Evolutionary conservation across 805 yeast species (phyloP), one percentile per base, ranked within the genome.

Genomic region (Candida qinlingensis): DNA sequence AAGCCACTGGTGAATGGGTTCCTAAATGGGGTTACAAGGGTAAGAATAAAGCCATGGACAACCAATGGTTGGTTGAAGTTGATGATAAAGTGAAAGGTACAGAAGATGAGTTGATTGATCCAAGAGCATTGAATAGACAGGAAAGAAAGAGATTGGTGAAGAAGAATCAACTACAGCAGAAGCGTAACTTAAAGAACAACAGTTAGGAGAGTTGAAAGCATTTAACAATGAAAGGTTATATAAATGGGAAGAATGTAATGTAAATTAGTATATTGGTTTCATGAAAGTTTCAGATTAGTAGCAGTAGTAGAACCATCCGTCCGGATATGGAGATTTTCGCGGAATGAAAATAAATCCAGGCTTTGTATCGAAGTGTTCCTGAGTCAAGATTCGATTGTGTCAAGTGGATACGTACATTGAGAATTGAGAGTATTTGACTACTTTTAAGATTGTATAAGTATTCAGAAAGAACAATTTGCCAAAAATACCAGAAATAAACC

Each of bases 21-120:
- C 92, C 96, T 60, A 92, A 90, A 69, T 94, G 99, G 99, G 99
- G 99, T 52, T 92, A 85, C 73, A 84, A 86, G 56, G 98, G 98
- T 62, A 81, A 81, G 69, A 94, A 94, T 70, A 92, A 94, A 71
- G 80, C 81, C 47, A 63, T 83, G 57, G 98, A 92, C 61, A 71
- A 77, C 61, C 97, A 94, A 69, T 94, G 99, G 99, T 75, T 89
- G 63, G 97, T 92, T 49, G 99, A 94, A 70, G 87, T 92, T 52
- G 87, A 88, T 51, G 95, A 87, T 46, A 77, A 83, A 57, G 83
- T 75, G 30, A 76, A 78, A 62, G 76, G 75, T 39, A 73, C 79
- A 37, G 73, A 67, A 34, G 74, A 77, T 50, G 95, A 86, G 59
- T 72, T 88, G 57, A 72, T 88, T 41, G 97, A 91, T 66, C 98